These are phyloP conservation scores for Boletus reticuloceps DNA, from an alignment of 768 basidiomycete species.

Conservation along the genomic window DNA sequence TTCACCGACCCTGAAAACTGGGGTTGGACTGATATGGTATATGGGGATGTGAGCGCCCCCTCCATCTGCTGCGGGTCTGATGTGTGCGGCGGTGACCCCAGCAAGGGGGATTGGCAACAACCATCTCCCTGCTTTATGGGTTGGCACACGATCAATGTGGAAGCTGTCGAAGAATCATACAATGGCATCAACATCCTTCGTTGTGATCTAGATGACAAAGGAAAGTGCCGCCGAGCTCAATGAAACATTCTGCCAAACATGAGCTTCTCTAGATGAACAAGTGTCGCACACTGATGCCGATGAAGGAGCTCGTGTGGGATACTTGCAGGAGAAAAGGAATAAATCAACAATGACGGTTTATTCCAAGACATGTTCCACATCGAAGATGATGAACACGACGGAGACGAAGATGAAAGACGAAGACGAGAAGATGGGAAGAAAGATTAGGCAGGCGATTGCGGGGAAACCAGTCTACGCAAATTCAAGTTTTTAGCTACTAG, in stretches of 20 bases:
- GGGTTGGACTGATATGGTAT: too few species aligned
- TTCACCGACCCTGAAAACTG: too few species aligned
- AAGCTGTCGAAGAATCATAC: not conserved
- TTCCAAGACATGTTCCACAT: not conserved
- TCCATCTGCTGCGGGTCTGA: not conserved
- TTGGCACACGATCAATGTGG: not conserved
- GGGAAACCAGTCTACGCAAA: too few species aligned
- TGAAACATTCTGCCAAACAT: not conserved
- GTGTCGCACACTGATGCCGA: not conserved
- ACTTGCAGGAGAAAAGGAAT: not conserved
- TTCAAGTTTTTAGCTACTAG: too few species aligned
- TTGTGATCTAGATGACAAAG: not conserved
- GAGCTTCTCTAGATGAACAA: not conserved
- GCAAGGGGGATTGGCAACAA: not conserved
- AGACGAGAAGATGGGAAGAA: not conserved
- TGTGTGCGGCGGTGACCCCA: not conserved
- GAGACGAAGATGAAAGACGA: not conserved
- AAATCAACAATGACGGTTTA: accelerated
- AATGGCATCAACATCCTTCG: conserved; percentile 1
- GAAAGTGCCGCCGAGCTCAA: not conserved
- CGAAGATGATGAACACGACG: not conserved
- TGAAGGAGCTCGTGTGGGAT: not conserved
- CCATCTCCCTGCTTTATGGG: not conserved
- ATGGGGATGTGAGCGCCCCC: not conserved
- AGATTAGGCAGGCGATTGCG: too few species aligned